These are phyloP conservation scores for Botrytis aclada DNA, from an alignment of 2,329 filamentous ascomycete species.

Conservation along the genomic window DNA sequence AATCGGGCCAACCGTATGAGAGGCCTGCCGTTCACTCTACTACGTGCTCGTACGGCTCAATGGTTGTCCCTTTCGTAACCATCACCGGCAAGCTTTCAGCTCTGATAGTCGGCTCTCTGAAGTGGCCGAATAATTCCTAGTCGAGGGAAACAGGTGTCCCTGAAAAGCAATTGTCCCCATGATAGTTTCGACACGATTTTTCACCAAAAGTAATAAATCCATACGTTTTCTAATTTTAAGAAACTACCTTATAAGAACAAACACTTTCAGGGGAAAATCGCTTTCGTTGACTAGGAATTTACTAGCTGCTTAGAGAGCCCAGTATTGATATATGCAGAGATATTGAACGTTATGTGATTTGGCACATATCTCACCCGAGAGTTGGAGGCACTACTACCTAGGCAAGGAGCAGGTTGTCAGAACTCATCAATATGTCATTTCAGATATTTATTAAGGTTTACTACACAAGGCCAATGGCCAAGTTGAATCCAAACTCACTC, in stretches of 20 bases:
- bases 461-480: neutral
- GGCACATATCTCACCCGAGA: neutral
- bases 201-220: too few relatives aligned
- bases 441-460: rapidly evolving
- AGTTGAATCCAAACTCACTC: neutral
- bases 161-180: too few relatives aligned
- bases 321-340: neutral
- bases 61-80: neutral
- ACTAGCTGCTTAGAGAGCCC: too few relatives aligned
- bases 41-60: neutral
- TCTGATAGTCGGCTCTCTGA: neutral
- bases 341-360: neutral
- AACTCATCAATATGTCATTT: neutral
- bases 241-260: too few relatives aligned
- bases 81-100: neutral
- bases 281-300: too few relatives aligned
- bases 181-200: too few relatives aligned
- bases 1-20: neutral
- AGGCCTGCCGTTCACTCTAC: neutral
- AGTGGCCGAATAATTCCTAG: too few relatives aligned
- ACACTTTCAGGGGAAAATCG: too few relatives aligned
- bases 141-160: too few relatives aligned
- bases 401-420: neutral
- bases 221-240: too few relatives aligned
- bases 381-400: neutral